Percentiles rank a stretch among this genome's conserved stretches.
Evolutionary conservation across 176 grass and related monocot species (phyloP).

Genomic region (Carex pumila): DNA sequence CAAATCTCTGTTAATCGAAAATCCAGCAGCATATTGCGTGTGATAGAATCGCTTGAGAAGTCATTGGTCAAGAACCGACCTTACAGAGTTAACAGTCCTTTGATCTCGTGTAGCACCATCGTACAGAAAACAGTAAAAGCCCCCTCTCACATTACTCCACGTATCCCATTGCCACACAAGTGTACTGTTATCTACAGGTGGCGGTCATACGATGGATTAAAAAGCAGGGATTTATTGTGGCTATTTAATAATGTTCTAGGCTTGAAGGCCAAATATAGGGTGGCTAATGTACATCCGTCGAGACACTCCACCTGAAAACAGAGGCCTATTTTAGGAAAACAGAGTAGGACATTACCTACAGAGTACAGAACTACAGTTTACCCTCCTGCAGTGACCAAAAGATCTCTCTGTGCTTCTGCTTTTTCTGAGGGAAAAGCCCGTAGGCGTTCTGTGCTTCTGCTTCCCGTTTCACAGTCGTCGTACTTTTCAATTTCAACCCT

Average conservation of each 20-base stretch:
- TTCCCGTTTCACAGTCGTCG: background rate
- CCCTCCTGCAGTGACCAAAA: slow-evolving; percentile 5
- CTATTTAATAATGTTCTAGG: background rate
- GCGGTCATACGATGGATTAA: too few relatives aligned
- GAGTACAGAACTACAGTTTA: background rate
- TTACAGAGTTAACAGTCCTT: background rate
- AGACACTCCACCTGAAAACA: slow-evolving; percentile 22
- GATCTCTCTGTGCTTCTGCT: background rate
- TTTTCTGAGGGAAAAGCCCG: too few relatives aligned
- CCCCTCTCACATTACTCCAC: background rate
- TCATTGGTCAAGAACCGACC: background rate
- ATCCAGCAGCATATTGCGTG: background rate
- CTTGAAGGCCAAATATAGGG: slow-evolving; percentile 5
- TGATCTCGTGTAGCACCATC: background rate
- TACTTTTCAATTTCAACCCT: background rate
- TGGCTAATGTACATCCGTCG: slow-evolving; percentile 5
- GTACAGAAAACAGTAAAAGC: background rate
- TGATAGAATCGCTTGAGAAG: background rate
- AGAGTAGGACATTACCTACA: background rate
- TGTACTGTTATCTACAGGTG: too few relatives aligned
- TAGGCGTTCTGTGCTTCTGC: too few relatives aligned
- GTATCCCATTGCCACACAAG: background rate
- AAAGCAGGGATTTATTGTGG: too few relatives aligned
- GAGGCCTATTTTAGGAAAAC: background rate
- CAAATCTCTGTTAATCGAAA: background rate